Evolutionary conservation across 2,329 filamentous ascomycete genomes (phyloP).

Genomic region (Didymella lethalis): DNA sequence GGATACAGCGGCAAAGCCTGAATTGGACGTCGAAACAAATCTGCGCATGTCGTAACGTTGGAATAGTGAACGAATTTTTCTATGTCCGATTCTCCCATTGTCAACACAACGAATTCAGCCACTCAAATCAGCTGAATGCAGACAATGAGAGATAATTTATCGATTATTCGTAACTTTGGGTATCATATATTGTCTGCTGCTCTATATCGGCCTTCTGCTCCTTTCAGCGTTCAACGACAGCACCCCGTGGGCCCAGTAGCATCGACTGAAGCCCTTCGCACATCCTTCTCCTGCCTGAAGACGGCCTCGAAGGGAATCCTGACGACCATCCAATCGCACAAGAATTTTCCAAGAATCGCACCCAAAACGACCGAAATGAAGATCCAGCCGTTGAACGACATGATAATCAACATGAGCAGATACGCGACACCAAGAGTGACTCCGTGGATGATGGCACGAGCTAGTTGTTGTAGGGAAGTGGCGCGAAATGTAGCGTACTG

Average conservation of each 20-base stretch:
- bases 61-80: neutral
- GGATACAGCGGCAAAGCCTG: neutral
- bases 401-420: slow-evolving; percentile 76
- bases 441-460: slow-evolving; percentile 73
- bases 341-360: slow-evolving; percentile 73
- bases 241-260: slow-evolving; percentile 43
- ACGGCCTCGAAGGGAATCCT: slow-evolving; percentile 34
- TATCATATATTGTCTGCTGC: slow-evolving; percentile 8
- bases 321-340: slow-evolving; percentile 70
- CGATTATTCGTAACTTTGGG: slow-evolving; percentile 5
- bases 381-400: slow-evolving; percentile 75
- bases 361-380: slow-evolving; percentile 84
- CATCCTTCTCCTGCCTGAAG: slow-evolving; percentile 36
- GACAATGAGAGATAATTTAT: neutral
- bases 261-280: slow-evolving; percentile 29
- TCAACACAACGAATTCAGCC: neutral
- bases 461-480: slow-evolving; percentile 68
- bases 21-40: neutral
- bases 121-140: neutral
- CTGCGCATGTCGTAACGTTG: neutral
- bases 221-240: slow-evolving; percentile 27
- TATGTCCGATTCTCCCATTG: neutral
- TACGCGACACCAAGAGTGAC: slow-evolving; percentile 78
- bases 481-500: slow-evolving; percentile 58
- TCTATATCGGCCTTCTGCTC: neutral